A percentile compares a stretch with the other conserved stretches of the same genome.
phyloP scores from a whole-genome alignment of 768 basidiomycete species.

The Podaxis sp. region DNA sequence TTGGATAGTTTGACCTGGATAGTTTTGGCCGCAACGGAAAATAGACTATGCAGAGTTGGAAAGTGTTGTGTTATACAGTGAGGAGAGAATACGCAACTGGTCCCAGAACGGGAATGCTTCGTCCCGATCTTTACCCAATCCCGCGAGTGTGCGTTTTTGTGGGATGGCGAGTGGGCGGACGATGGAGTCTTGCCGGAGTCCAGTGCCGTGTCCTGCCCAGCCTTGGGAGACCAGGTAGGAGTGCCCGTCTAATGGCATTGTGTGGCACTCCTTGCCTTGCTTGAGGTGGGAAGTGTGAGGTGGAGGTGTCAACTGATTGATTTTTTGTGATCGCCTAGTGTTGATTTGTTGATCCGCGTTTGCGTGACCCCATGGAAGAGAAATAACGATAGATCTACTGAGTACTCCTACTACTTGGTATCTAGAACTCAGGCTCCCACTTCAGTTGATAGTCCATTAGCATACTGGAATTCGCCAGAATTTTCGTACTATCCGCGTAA shows the following conservation, averaged over 20 bases:
- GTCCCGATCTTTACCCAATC: constrained; percentile 90
- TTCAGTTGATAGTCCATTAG: constrained; percentile 36
- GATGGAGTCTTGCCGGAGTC: constrained; percentile 82
- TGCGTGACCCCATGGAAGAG: neutral
- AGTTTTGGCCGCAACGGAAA: constrained; percentile 77
- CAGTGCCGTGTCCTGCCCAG: constrained; percentile 85
- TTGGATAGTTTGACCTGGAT: constrained; percentile 70
- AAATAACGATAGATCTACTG: neutral
- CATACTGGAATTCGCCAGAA: constrained; percentile 80
- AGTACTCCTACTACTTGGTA: neutral
- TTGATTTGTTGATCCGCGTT: neutral
- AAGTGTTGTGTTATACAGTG: neutral
- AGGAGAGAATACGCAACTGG: constrained; percentile 59
- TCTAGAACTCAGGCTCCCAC: neutral
- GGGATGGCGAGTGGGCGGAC: constrained; percentile 73
- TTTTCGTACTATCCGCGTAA: constrained; percentile 62
- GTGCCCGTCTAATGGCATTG: constrained; percentile 72
- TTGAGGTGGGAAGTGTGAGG: neutral
- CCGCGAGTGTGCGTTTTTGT: constrained; percentile 83
- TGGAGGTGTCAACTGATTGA: neutral
- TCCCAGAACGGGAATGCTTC: constrained; percentile 99
- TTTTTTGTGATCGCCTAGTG: constrained; percentile 6
- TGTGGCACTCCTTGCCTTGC: neutral
- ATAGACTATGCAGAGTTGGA: constrained; percentile 52
- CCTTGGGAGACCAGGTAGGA: constrained; percentile 77